Percentiles rank a stretch among this genome's conserved stretches.
phyloP scores from a whole-genome alignment of 257 asterid species.

The Plantago major region DNA sequence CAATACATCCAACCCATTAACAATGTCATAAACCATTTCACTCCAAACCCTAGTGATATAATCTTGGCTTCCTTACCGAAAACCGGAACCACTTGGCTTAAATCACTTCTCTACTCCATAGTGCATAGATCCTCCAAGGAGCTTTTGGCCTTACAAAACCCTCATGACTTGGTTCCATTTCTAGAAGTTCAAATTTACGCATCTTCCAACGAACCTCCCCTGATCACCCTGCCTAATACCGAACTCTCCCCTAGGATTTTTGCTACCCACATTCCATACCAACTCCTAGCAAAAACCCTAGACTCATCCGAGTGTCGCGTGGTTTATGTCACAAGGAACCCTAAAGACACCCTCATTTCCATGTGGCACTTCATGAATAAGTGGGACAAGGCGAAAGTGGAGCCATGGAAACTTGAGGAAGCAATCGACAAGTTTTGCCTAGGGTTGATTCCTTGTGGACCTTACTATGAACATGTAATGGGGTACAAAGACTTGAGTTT shows the following conservation, averaged over 20 bases:
- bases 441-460: conserved; percentile 31
- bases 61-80: conserved; percentile 10
- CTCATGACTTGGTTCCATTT: conserved; percentile 22
- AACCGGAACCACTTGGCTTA: conserved; percentile 25
- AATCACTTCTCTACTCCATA: conserved; percentile 17
- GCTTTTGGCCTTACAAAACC: conserved; percentile 1
- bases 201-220: neutral
- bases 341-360: conserved; percentile 33
- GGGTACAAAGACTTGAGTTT: conserved; percentile 22
- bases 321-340: conserved; percentile 18
- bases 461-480: conserved; percentile 35
- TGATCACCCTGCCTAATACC: neutral
- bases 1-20: neutral
- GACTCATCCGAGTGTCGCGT: conserved; percentile 9
- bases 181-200: conserved; percentile 4
- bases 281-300: conserved; percentile 14
- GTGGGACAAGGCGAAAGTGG: conserved; percentile 11
- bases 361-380: conserved; percentile 33
- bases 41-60: conserved; percentile 16
- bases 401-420: conserved; percentile 17
- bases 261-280: conserved; percentile 16
- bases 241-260: neutral
- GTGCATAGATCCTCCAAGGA: neutral
- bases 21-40: conserved; percentile 11
- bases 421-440: conserved; percentile 29